Evolutionary conservation across 2,329 filamentous ascomycete species (phyloP), one percentile per base, ranked within the genome.

Genomic region (Graphium sp.): DNA sequence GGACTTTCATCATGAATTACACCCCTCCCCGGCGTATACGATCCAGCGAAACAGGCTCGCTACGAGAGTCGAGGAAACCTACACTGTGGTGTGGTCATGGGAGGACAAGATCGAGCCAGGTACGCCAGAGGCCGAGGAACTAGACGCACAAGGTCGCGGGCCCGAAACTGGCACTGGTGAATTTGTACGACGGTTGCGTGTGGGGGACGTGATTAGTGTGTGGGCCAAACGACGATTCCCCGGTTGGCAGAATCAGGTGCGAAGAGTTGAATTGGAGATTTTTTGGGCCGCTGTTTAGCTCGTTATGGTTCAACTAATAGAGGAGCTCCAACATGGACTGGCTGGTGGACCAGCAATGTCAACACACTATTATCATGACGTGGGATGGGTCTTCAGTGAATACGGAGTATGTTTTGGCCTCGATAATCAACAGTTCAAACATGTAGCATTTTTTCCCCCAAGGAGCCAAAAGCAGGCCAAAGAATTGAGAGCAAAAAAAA

Each of bases 141-240:
- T 68, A 2, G 44, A 44, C 1, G 38, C 47, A 2, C 14, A 42
- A 2, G 71, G 70, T 0, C 55, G 68, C 1, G 70, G 70, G 2
- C 42, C 40, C 13, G 56, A 41, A 4, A 67, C 64, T 1, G 60
- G 50, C 0, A 55, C 60, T 29, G 71, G 71, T 2, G 47, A 57
- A 21, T 74, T 71, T 42, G 59, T 76, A 19, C 57, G 62, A 11
- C 52, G 47, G 25, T 41, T 76, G 37, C 60, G 56, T 37, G 37
- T 69, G n/a, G 71, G 71, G 1, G 71, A 76, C 37, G 58, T 70
- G 12, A 47, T 75, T 8, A 74, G 68, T 0, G 40, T 75, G 2
- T 75, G 70, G 70, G 68, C 51, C 1, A 70, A 64, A 45, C 57
- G 66, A 3, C 56, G 69, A 33, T 74, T 67, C 31, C 45, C 41